These are phyloP conservation scores for Syncephalis fuscata DNA, from an alignment of 371 early-diverging fungal genomes.

Conservation along the genomic window DNA sequence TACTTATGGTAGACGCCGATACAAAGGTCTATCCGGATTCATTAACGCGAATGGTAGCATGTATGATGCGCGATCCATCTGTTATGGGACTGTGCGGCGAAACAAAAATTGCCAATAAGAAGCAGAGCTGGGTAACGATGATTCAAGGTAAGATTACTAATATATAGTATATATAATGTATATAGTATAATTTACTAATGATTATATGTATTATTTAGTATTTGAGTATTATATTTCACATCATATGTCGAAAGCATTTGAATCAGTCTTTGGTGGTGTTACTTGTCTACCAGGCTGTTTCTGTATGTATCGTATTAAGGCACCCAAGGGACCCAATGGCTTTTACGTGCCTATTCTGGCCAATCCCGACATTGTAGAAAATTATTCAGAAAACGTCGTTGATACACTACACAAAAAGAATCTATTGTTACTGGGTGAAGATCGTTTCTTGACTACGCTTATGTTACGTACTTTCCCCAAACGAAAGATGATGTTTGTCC, in stretches of 20 bases:
- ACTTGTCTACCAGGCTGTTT: constrained; percentile 96
- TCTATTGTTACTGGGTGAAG: constrained; percentile 94
- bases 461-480: constrained; percentile 95
- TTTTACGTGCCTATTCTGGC: constrained; percentile 81
- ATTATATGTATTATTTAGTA: too few relatives aligned
- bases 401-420: constrained; percentile 99
- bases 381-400: constrained; percentile 92
- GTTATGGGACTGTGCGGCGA: constrained; percentile 75
- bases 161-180: background rate
- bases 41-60: constrained; percentile 48
- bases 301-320: constrained; percentile 88
- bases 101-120: constrained; percentile 79
- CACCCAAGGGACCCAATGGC: constrained; percentile 53
- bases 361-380: constrained; percentile 84
- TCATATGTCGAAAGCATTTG: constrained; percentile 85
- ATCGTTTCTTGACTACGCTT: constrained; percentile 96
- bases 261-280: constrained; percentile 89
- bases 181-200: constrained; percentile 1
- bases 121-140: constrained; percentile 67
- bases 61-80: constrained; percentile 54
- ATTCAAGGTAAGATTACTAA: constrained; percentile 47
- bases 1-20: constrained; percentile 96
- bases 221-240: constrained; percentile 96
- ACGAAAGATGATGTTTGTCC: constrained; percentile 94
- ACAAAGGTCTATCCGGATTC: constrained; percentile 72